Percentiles rank a stretch among this genome's conserved stretches.
Conservation (phyloP, 2,329 filamentous ascomycete species). For the Verticillium longisporum region DNA sequence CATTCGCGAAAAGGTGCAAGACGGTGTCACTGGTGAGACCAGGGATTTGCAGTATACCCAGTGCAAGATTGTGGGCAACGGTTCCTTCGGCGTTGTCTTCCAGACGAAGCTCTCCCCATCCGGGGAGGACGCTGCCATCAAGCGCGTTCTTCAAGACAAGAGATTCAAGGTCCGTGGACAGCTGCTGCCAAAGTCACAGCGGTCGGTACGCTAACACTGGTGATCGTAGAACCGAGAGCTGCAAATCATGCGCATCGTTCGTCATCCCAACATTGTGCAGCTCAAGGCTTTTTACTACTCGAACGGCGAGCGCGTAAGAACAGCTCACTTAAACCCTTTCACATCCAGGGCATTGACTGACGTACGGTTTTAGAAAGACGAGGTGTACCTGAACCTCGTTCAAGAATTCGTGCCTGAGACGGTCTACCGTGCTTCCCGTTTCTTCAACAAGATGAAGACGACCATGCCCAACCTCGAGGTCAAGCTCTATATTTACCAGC, state of each 20-base stretch:
- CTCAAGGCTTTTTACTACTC: conserved; percentile 99
- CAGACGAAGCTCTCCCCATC: conserved; percentile 98
- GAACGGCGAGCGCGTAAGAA: conserved; percentile 86
- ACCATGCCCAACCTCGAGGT: conserved; percentile 99
- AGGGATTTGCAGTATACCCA: conserved; percentile 97
- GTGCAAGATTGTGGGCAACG: conserved; percentile 99
- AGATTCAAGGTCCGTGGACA: conserved; percentile 80
- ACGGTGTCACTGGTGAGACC: conserved; percentile 93
- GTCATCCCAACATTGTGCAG: conserved; percentile 97
- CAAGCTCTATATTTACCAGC: conserved; percentile 99
- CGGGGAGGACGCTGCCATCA: conserved; percentile 97
- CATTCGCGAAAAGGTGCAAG: conserved; percentile 97
- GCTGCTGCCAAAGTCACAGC: background rate
- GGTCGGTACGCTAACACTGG: background rate
- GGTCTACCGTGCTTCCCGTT: conserved; percentile 93
- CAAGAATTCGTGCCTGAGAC: conserved; percentile 98
- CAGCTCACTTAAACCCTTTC: background rate
- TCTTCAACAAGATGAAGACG: conserved; percentile 99
- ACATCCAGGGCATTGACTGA: background rate
- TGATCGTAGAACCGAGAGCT: conserved; percentile 81
- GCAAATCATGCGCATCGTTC: conserved; percentile 99
- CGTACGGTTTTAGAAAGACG: conserved; percentile 65
- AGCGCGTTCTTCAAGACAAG: conserved; percentile 97
- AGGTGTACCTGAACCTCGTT: conserved; percentile 97
- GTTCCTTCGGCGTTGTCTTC: conserved; percentile 97